These are phyloP conservation scores for Trichoderma sp. DNA, from an alignment of 2,329 filamentous ascomycete species.

Conservation along the genomic window DNA sequence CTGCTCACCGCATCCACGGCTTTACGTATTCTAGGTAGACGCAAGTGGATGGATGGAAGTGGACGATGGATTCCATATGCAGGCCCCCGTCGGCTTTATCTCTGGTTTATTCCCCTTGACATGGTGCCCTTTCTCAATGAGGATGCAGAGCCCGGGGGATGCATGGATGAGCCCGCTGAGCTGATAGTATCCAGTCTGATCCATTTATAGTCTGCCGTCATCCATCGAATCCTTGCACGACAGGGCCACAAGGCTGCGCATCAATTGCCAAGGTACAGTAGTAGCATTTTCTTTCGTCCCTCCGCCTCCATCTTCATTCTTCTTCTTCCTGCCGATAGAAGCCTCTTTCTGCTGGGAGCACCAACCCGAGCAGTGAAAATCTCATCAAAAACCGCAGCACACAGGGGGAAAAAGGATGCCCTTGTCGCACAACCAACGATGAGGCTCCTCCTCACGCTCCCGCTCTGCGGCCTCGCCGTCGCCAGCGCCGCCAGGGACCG, in stretches of 20 bases:
- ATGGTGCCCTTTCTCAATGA: slow-evolving; percentile 2
- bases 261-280: background rate
- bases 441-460: slow-evolving; percentile 12
- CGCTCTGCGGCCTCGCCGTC: background rate
- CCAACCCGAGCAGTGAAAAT: background rate
- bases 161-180: background rate
- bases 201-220: background rate
- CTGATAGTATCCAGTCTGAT: background rate
- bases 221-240: background rate
- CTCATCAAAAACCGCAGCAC: background rate
- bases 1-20: background rate
- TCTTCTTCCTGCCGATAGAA: background rate
- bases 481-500: slow-evolving; percentile 16
- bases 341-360: background rate
- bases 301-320: background rate
- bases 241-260: background rate
- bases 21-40: background rate
- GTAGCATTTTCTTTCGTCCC: background rate
- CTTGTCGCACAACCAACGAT: slow-evolving; percentile 3
- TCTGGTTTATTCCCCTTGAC: background rate
- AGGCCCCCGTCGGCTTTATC: background rate
- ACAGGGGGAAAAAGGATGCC: background rate
- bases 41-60: background rate
- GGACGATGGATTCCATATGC: background rate
- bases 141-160: background rate